Conservation (phyloP, 176 grass and related monocot genomes). For the Guadua angustifolia region DNA sequence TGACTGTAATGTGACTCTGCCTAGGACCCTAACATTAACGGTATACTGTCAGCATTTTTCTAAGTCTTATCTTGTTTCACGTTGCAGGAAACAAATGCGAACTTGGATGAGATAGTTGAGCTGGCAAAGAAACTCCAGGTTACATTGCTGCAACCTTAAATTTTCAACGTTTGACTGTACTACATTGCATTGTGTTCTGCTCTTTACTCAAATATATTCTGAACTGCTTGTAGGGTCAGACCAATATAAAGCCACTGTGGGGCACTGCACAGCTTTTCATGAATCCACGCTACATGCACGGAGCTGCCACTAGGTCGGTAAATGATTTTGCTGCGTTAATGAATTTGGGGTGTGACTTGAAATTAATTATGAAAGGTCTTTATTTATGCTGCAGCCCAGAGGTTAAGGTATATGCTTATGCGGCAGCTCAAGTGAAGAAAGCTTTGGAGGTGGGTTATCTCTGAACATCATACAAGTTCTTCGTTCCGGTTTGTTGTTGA, state of each 20-base stretch:
- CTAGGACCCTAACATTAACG: not conserved
- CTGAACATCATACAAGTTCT: not conserved
- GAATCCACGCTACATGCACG: constrained; percentile 94
- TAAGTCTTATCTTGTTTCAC: constrained; percentile 9
- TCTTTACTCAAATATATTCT: constrained; percentile 20
- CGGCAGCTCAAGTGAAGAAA: constrained; percentile 96
- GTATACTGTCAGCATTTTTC: not conserved
- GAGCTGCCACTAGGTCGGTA: constrained; percentile 87
- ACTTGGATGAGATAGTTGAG: constrained; percentile 86
- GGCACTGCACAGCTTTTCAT: constrained; percentile 74
- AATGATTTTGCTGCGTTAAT: not conserved
- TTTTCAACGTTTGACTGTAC: constrained; percentile 15
- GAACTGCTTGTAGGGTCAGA: constrained; percentile 55
- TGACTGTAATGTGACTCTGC: not conserved
- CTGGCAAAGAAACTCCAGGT: constrained; percentile 92
- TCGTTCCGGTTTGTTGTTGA: constrained; percentile 21
- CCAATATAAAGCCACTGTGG: constrained; percentile 81
- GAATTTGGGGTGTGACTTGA: not conserved
- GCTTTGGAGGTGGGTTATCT: constrained; percentile 72
- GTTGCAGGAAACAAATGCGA: constrained; percentile 93
- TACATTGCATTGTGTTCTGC: not conserved
- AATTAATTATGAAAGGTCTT: constrained; percentile 29
- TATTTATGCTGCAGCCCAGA: constrained; percentile 45
- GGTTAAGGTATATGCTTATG: constrained; percentile 86
- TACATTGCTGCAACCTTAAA: constrained; percentile 30